These are phyloP conservation scores for Luzula sylvatica DNA, from an alignment of 176 grass and related monocot species.

Conservation along the genomic window DNA sequence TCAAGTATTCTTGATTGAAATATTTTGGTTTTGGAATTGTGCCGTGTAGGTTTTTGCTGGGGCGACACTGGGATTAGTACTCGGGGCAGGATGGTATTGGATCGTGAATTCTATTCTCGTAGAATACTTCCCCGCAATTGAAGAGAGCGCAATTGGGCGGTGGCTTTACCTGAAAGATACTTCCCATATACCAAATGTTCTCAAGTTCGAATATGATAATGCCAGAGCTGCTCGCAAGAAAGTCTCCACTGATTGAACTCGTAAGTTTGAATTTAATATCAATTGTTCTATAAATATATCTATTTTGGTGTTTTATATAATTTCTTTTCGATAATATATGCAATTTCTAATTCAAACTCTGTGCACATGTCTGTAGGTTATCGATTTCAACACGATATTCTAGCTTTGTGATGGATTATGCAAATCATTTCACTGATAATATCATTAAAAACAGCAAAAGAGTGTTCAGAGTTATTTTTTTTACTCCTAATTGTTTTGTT, in stretches of 20 bases:
- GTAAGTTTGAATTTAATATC: too few relatives aligned
- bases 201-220: slow-evolving; percentile 98
- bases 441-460: too few relatives aligned
- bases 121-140: slow-evolving; percentile 79
- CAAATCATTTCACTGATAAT: too few relatives aligned
- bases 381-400: neutral
- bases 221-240: slow-evolving; percentile 90
- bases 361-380: neutral
- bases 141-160: slow-evolving; percentile 69
- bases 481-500: too few relatives aligned
- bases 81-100: slow-evolving; percentile 93
- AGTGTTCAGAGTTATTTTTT: too few relatives aligned
- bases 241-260: slow-evolving; percentile 57
- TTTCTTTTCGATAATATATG: neutral
- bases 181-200: slow-evolving; percentile 75
- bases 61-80: slow-evolving; percentile 50
- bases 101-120: slow-evolving; percentile 61
- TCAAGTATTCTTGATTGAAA: neutral
- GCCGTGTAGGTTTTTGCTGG: slow-evolving; percentile 77
- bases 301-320: neutral
- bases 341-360: neutral
- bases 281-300: neutral
- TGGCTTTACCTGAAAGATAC: slow-evolving; percentile 91
- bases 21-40: neutral
- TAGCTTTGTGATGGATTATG: too few relatives aligned